Percentiles rank a stretch among this genome's conserved stretches.
phyloP scores from a whole-genome alignment of 768 basidiomycete species.

The Lactarius quietus region DNA sequence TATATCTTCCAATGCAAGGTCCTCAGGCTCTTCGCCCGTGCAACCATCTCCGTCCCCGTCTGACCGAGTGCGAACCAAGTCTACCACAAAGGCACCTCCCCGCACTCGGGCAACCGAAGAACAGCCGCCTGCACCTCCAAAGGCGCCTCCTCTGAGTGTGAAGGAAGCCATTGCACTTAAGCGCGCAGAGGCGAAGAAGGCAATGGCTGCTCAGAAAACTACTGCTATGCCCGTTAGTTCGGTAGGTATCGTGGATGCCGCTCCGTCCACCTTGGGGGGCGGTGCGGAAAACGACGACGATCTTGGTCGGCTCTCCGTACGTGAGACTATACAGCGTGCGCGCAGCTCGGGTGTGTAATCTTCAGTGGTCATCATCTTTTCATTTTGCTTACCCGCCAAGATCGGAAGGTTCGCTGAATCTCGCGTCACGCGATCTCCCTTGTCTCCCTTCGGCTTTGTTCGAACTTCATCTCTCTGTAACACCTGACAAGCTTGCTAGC shows the following conservation, averaged over 20 bases:
- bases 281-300: constrained; percentile 44
- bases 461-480: constrained; percentile 75
- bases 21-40: not conserved
- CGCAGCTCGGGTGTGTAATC: constrained; percentile 73
- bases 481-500: constrained; percentile 62
- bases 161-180: constrained; percentile 78
- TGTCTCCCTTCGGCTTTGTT: constrained; percentile 77
- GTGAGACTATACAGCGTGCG: constrained; percentile 74
- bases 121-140: constrained; percentile 31
- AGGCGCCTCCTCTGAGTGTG: constrained; percentile 45
- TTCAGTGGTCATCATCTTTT: not conserved
- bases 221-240: constrained; percentile 30
- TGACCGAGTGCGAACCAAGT: constrained; percentile 4
- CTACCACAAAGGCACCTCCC: constrained; percentile 1
- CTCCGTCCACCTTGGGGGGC: constrained; percentile 31
- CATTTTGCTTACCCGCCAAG: constrained; percentile 47
- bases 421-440: constrained; percentile 66
- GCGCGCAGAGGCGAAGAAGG: constrained; percentile 74
- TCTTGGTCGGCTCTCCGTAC: constrained; percentile 61
- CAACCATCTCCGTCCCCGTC: not conserved
- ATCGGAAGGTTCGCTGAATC: constrained; percentile 64
- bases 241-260: constrained; percentile 47
- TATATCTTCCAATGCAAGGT: constrained; percentile 2
- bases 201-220: constrained; percentile 29
- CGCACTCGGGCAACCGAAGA: constrained; percentile 3